These are phyloP conservation scores for Boletus sp. DNA, from an alignment of 768 basidiomycete genomes.

Conservation along the genomic window DNA sequence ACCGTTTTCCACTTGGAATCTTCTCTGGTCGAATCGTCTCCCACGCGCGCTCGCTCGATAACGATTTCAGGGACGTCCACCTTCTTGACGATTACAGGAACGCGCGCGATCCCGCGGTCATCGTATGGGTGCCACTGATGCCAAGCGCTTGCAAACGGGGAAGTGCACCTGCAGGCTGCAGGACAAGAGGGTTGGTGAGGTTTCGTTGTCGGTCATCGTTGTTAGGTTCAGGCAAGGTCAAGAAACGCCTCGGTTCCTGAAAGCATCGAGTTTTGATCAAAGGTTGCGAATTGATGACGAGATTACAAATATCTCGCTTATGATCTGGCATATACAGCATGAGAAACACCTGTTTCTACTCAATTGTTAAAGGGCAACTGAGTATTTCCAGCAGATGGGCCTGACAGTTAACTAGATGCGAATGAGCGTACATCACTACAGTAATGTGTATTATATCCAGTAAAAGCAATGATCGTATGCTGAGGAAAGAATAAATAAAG, in stretches of 20 bases:
- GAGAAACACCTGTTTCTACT: not conserved
- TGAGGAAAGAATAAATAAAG: not conserved
- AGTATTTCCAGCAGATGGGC: not conserved
- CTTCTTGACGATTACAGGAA: constrained; percentile 44
- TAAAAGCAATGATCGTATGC: not conserved
- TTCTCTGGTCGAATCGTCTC: constrained; percentile 28
- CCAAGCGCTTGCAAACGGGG: constrained; percentile 56
- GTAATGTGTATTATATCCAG: not conserved
- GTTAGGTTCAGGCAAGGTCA: constrained; percentile 37
- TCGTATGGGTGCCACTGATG: constrained; percentile 55
- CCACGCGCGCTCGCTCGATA: constrained; percentile 26
- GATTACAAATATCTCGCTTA: not conserved
- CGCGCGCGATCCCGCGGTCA: constrained; percentile 37
- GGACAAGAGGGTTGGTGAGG: constrained; percentile 26
- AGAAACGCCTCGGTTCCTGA: constrained; percentile 48
- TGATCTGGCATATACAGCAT: not conserved
- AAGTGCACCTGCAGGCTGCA: constrained; percentile 29
- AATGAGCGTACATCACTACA: not conserved
- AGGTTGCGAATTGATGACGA: not conserved
- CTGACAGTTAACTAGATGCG: not conserved
- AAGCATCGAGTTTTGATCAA: not conserved
- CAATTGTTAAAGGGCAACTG: not conserved
- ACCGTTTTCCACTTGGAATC: constrained; percentile 40
- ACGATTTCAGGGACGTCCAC: constrained; percentile 51
- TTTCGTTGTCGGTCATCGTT: constrained; percentile 17